A percentile compares a stretch with the other conserved stretches of the same genome.
phyloP scores from a whole-genome alignment of 2,329 filamentous ascomycete genomes.

The Alternaria sp. region DNA sequence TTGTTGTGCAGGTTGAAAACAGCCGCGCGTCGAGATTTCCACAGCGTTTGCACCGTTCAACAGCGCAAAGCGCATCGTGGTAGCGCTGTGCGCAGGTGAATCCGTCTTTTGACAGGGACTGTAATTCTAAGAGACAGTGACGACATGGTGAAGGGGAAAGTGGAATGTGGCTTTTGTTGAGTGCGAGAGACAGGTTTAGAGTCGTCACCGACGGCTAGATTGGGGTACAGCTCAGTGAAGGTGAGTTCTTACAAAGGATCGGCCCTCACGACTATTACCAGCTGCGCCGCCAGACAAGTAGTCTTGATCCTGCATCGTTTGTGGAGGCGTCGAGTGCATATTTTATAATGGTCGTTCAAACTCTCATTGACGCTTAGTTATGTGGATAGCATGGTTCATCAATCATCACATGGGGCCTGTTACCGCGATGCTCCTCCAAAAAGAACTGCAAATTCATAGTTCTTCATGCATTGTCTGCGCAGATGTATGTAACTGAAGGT shows the following conservation, averaged over 20 bases:
- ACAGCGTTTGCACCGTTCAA: background rate
- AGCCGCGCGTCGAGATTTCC: background rate
- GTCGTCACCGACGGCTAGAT: background rate
- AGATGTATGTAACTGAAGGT: slow-evolving; percentile 41
- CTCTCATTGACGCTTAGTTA: slow-evolving; percentile 1
- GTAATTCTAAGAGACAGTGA: background rate
- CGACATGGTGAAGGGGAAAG: slow-evolving; percentile 1
- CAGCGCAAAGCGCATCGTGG: background rate
- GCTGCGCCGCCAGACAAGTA: background rate
- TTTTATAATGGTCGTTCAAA: background rate
- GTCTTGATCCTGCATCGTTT: background rate
- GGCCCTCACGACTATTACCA: background rate
- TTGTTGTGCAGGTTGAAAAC: slow-evolving; percentile 1
- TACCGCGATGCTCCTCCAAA: background rate
- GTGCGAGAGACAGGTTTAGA: background rate
- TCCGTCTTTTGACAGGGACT: background rate
- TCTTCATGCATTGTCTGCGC: slow-evolving; percentile 39
- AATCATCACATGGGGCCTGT: background rate
- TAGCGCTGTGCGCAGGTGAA: background rate
- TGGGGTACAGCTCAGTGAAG: background rate
- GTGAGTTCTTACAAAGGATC: background rate
- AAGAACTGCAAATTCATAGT: background rate
- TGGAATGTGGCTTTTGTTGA: background rate
- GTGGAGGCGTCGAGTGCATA: background rate
- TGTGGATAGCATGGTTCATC: slow-evolving; percentile 1